Conservation (phyloP, 495 filamentous ascomycete species). For the Articulospora tetracladia region DNA sequence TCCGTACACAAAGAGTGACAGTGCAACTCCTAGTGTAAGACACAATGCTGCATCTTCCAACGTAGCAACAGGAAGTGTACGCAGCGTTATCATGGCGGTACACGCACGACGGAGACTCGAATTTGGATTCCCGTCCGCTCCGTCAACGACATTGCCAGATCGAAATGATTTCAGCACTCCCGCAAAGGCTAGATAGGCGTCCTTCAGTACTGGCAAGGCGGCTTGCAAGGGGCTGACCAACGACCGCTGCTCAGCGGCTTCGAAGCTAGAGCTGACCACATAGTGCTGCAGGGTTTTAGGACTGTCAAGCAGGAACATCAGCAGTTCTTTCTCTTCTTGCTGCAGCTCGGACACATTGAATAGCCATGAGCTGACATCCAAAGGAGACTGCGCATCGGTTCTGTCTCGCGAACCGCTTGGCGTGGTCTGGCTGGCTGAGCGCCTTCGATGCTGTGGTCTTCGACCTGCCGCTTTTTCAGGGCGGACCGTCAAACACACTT, state of each 20-base stretch:
- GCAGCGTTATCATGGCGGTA: slow-evolving; percentile 17
- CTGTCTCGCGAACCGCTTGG: neutral
- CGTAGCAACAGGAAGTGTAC: slow-evolving; percentile 16
- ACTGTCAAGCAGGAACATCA: slow-evolving; percentile 17
- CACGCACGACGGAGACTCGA: slow-evolving; percentile 20
- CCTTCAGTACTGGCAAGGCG: slow-evolving; percentile 18
- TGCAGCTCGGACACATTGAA: neutral
- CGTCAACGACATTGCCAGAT: slow-evolving; percentile 7
- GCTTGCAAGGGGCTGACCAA: slow-evolving; percentile 15
- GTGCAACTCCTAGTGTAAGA: slow-evolving; percentile 18
- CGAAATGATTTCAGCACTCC: slow-evolving; percentile 14
- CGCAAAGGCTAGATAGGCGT: slow-evolving; percentile 25
- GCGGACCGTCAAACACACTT: slow-evolving; percentile 14
- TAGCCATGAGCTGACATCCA: slow-evolving; percentile 1
- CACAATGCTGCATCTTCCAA: slow-evolving; percentile 19
- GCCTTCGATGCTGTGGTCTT: slow-evolving; percentile 12
- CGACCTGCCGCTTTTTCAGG: slow-evolving; percentile 14
- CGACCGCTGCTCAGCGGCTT: slow-evolving; percentile 17
- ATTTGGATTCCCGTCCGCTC: slow-evolving; percentile 3
- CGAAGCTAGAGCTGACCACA: slow-evolving; percentile 22
- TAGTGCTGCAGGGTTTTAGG: slow-evolving; percentile 15
- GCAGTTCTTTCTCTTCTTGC: slow-evolving; percentile 14
- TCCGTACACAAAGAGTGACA: slow-evolving; percentile 17
- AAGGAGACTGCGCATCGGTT: too few species aligned
- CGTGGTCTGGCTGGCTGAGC: too few species aligned